A percentile compares a stretch with the other conserved stretches of the same genome.
Evolutionary conservation across 2,329 filamentous ascomycete genomes (phyloP).

Genomic region (Arthrobotrys sinensis): DNA sequence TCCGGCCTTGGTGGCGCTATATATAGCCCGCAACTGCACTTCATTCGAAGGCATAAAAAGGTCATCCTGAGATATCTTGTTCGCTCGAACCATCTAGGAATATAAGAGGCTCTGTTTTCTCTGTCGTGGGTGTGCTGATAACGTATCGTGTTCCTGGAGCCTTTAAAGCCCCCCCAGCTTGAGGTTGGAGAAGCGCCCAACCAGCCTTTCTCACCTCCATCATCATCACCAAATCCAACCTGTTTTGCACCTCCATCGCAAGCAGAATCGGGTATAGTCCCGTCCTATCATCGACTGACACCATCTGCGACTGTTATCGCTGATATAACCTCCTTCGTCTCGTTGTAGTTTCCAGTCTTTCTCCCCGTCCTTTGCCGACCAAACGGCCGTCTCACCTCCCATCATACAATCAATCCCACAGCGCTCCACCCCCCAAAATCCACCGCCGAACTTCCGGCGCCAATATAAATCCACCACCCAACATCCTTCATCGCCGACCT

Average conservation of each 20-base stretch:
- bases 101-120: background rate
- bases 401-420: background rate
- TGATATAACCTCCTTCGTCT: background rate
- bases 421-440: background rate
- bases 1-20: conserved; percentile 13
- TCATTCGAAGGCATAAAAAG: conserved; percentile 2
- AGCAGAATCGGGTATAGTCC: background rate
- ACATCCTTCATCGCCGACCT: background rate
- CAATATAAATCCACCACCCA: background rate
- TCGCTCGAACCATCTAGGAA: background rate
- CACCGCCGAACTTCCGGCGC: conserved; percentile 17
- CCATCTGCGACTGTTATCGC: conserved; percentile 2
- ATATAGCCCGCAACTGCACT: conserved; percentile 29
- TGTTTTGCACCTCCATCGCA: background rate
- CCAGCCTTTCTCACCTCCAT: background rate
- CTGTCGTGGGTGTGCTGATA: too few species aligned
- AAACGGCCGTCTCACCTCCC: conserved; percentile 3
- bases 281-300: background rate
- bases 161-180: too few species aligned
- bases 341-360: background rate
- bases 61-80: background rate
- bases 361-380: background rate
- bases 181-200: too few species aligned
- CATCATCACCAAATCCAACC: background rate
- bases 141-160: too few species aligned